Base-by-base conservation (phyloP, 805 yeast genomes). In the Tanozyma kutaoensis region DNA sequence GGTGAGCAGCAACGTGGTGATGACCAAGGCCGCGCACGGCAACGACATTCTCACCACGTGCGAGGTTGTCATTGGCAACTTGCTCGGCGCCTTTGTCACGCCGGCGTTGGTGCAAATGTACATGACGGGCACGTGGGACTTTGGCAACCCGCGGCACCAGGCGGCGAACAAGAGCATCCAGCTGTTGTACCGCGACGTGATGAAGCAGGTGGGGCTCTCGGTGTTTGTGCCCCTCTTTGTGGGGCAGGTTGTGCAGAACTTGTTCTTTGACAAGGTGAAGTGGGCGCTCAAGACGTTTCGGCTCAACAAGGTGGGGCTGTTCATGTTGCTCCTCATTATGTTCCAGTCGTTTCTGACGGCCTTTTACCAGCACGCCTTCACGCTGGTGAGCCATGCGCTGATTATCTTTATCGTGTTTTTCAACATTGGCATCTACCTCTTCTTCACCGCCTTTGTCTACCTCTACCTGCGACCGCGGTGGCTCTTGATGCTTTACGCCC, bases 1-100 rank as follows among this genome's bases (percentile, higher is more conserved):
- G 0, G 93, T 85, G 12, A 72, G 86, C 0, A 82, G 95, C 2
- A 85, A 85, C 46, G 95, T 85, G 16, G 86, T 85, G 16, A 85
- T 85, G 95, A 85, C 95, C 5, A 66, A 73, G 28, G 68, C 68
- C 32, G 94, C 95, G 1, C 73, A 76, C 37, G 95, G 95, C 7
- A 81, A 84, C 49, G 86, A 72, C 37, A 52, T 77, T 12, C 52
- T 84, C 28, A 76, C 93, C 12, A 56, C 82, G 5, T 76, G 91
- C 46, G 93, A 82, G 47, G 95, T 85, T 8, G 72, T 84, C 32
- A 64, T 84, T 19, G 95, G 95, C 2, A 85, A 85, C 44, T 43
- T 84, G 25, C 43, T 82, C 23, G 95, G 95, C 3, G 91, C 91
- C 0, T 85, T 85, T 42, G 62, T 85, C 13, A 79, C 94, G 0